A percentile compares a stretch with the other conserved stretches of the same genome.
These are phyloP conservation scores for Auriscalpium orientale DNA, from an alignment of 768 basidiomycete genomes.

Conservation along the genomic window DNA sequence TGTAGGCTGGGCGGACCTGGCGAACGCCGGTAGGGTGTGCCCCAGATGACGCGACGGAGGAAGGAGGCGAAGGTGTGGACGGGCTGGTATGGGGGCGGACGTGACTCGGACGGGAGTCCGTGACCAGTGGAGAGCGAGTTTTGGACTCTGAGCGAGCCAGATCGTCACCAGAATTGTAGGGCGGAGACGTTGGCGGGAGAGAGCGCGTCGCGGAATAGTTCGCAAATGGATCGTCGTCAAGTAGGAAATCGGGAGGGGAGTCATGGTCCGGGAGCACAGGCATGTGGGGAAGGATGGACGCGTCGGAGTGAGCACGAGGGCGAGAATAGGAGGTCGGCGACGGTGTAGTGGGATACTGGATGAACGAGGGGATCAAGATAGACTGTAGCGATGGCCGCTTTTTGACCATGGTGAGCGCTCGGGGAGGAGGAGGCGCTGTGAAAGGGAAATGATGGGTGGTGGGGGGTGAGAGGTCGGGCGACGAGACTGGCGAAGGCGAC, in stretches of 20 bases:
- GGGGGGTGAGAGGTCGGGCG: neutral
- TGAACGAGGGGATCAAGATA: conserved; percentile 41
- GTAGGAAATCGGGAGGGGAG: conserved; percentile 30
- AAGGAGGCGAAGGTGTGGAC: conserved; percentile 15
- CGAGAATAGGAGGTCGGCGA: conserved; percentile 18
- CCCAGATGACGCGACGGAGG: conserved; percentile 20
- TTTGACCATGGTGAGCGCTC: conserved; percentile 31
- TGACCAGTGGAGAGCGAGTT: conserved; percentile 10
- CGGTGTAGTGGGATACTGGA: conserved; percentile 25
- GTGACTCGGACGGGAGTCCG: neutral
- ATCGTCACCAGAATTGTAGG: conserved; percentile 4
- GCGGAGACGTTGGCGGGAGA: conserved; percentile 10
- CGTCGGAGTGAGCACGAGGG: conserved; percentile 14
- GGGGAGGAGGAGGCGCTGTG: neutral
- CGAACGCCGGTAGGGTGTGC: conserved; percentile 17
- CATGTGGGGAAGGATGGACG: conserved; percentile 10
- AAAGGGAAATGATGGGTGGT: neutral
- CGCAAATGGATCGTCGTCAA: conserved; percentile 74
- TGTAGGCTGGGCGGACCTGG: conserved; percentile 33
- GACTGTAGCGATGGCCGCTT: conserved; percentile 49
- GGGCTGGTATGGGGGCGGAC: conserved; percentile 7
- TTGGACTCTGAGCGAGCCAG: neutral
- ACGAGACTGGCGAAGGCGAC: neutral
- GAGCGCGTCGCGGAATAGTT: conserved; percentile 34
- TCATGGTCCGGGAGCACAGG: conserved; percentile 15